Conservation (phyloP, 2,329 filamentous ascomycete genomes). For the Colletotrichum theobromicola region DNA sequence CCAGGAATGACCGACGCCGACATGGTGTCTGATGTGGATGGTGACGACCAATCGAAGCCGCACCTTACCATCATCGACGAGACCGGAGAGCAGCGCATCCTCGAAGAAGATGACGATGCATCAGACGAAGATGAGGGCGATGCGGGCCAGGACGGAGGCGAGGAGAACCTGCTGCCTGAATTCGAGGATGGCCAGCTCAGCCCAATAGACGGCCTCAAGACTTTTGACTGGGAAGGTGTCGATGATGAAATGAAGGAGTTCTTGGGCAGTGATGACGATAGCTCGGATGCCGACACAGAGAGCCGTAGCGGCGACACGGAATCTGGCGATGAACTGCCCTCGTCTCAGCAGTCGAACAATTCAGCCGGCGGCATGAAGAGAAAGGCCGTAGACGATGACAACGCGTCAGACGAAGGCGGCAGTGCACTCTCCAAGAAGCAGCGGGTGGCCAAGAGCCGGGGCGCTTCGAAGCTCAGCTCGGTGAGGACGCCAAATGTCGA, state of each 20-base stretch:
- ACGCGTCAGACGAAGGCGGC: constrained; percentile 26
- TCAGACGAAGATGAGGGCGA: constrained; percentile 37
- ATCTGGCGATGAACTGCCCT: constrained; percentile 20
- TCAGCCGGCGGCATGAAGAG: constrained; percentile 15
- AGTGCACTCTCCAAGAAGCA: constrained; percentile 55
- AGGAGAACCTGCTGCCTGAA: constrained; percentile 55
- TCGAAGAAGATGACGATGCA: constrained; percentile 39
- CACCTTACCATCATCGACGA: constrained; percentile 48
- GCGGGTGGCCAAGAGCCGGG: constrained; percentile 48
- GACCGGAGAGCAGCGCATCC: constrained; percentile 46
- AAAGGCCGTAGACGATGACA: constrained; percentile 27
- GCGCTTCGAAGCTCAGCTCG: constrained; percentile 52
- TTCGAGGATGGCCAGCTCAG: constrained; percentile 49
- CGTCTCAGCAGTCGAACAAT: constrained; percentile 3
- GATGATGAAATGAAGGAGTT: constrained; percentile 81
- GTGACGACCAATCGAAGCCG: constrained; percentile 45
- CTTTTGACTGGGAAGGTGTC: constrained; percentile 66
- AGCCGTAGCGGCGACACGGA: constrained; percentile 21
- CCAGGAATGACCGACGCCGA: constrained; percentile 29
- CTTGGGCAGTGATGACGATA: constrained; percentile 60
- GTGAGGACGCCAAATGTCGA: constrained; percentile 46
- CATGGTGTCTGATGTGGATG: constrained; percentile 16
- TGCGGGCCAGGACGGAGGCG: constrained; percentile 42
- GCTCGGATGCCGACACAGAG: constrained; percentile 43
- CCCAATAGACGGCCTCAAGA: constrained; percentile 61